These are phyloP conservation scores for Taphrina flavorubra DNA, from an alignment of 1,139 yeast genomes.

Conservation along the genomic window DNA sequence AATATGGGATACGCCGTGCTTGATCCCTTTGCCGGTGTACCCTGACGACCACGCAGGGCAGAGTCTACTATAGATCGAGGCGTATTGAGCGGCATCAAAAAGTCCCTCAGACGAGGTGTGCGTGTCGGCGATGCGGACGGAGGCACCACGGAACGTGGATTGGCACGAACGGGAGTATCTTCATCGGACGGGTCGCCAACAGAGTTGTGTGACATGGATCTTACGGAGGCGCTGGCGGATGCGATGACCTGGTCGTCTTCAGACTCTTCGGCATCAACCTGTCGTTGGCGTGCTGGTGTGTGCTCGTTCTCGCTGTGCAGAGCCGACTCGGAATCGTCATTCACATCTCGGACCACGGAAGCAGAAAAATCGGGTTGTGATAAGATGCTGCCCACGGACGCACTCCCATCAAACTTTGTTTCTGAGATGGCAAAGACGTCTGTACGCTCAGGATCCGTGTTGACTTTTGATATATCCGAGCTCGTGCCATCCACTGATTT, in stretches of 20 bases:
- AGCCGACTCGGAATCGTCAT: background rate
- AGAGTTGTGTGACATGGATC: constrained; percentile 3
- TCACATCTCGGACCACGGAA: constrained; percentile 22
- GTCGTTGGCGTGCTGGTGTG: background rate
- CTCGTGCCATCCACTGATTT: background rate
- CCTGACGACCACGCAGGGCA: constrained; percentile 31
- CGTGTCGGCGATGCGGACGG: constrained; percentile 27
- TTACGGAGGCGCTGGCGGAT: constrained; percentile 4
- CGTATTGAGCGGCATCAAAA: constrained; percentile 30
- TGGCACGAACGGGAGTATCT: constrained; percentile 16
- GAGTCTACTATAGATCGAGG: constrained; percentile 29
- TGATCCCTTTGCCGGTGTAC: constrained; percentile 13
- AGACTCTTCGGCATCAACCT: background rate
- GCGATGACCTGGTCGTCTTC: background rate
- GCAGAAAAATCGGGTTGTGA: constrained; percentile 39
- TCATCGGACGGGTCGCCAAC: constrained; percentile 15
- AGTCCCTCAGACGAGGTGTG: constrained; percentile 34
- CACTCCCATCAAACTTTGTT: constrained; percentile 16
- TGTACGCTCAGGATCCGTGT: background rate
- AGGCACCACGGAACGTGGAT: background rate
- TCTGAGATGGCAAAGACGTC: constrained; percentile 3
- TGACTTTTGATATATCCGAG: background rate
- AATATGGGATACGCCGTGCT: constrained; percentile 1
- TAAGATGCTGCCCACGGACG: constrained; percentile 25
- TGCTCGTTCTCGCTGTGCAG: constrained; percentile 2